Evolutionary conservation across 352 stramenopile genomes (phyloP), one percentile per base, ranked within the genome.

Genomic region (Globisporangium echinulatum): DNA sequence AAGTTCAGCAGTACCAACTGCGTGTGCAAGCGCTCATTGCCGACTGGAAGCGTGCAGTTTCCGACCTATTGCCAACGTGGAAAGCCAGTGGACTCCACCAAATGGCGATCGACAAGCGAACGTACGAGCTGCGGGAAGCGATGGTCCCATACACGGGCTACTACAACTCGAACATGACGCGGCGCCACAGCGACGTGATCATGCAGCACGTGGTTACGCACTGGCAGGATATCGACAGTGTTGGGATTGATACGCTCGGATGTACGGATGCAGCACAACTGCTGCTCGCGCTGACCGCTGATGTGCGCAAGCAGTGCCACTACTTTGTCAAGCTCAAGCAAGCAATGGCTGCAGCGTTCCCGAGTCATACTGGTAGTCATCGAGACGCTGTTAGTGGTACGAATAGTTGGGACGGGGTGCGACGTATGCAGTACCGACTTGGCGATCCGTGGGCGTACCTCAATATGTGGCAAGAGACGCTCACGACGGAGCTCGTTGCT

Each of bases 131-230:
- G 72, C 54, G 74, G 44, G 70, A 81, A 48, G 67, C 80, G 38
- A 81, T 84, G 72, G 79, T 84, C 56, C 74, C 74, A n/a, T 77
- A 81, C 60, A 69, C 59, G 42, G 74, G 74, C 25, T 84, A 74
- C 61, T 79, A 81, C 61, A 84, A 74, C 39, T 81, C 74, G 15
- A 84, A 84, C 52, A 58, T 84, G 36, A 70, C 74, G 10, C 67
- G 74, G 33, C 70, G 74, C n/a, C 74, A 84, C 38, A 72, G 74
- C 13, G 74, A 84, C 56, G 70, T 84, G 47, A 81, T 84, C 19
- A 81, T 84, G 56, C 74, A 72, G 46, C 74, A 84, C 51, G 78
- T 84, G 63, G 79, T 70, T 59, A 74, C 71, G 10, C 70, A 77
- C 56, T 81, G 71, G 71, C 66, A 43, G 13, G 73, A 56, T 7